Percentiles rank a stretch among this genome's conserved stretches.
Evolutionary conservation across 1,284 basidiomycete genomes (phyloP).

Genomic region (Somion occarium): DNA sequence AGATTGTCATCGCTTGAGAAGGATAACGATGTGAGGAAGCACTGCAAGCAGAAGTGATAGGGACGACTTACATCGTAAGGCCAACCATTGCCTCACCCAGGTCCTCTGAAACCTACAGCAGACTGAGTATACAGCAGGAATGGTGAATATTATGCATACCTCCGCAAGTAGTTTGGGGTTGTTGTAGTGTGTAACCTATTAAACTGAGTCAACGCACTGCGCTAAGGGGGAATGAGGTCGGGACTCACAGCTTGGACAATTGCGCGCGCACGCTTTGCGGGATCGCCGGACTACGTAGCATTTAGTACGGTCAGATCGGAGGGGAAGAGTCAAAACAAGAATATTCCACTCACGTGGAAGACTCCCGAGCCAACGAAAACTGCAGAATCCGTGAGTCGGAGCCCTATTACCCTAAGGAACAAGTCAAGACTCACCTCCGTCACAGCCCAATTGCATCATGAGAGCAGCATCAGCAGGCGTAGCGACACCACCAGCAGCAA

Average conservation of each 20-base stretch:
- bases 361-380: slow-evolving; percentile 95
- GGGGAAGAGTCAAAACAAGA: slow-evolving; percentile 10
- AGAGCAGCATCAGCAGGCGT: slow-evolving; percentile 97
- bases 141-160: slow-evolving; percentile 29
- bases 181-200: slow-evolving; percentile 89
- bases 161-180: slow-evolving; percentile 85
- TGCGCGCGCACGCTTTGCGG: slow-evolving; percentile 91
- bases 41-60: slow-evolving; percentile 1
- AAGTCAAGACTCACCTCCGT: slow-evolving; percentile 73
- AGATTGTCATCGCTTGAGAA: slow-evolving; percentile 50
- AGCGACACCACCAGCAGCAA: slow-evolving; percentile 95
- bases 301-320: slow-evolving; percentile 5
- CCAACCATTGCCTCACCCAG: slow-evolving; percentile 93
- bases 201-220: slow-evolving; percentile 9
- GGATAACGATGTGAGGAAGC: not conserved
- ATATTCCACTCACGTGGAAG: slow-evolving; percentile 65
- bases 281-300: slow-evolving; percentile 75
- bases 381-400: slow-evolving; percentile 25
- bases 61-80: slow-evolving; percentile 68
- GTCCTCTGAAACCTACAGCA: slow-evolving; percentile 76
- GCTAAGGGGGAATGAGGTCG: not conserved
- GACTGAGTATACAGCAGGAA: slow-evolving; percentile 7
- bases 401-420: slow-evolving; percentile 7
- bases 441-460: slow-evolving; percentile 99
- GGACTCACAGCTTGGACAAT: slow-evolving; percentile 87